Evolutionary conservation across 176 grass and related monocot genomes (phyloP), one percentile per base, ranked within the genome.

Genomic region (Musa itinerans): DNA sequence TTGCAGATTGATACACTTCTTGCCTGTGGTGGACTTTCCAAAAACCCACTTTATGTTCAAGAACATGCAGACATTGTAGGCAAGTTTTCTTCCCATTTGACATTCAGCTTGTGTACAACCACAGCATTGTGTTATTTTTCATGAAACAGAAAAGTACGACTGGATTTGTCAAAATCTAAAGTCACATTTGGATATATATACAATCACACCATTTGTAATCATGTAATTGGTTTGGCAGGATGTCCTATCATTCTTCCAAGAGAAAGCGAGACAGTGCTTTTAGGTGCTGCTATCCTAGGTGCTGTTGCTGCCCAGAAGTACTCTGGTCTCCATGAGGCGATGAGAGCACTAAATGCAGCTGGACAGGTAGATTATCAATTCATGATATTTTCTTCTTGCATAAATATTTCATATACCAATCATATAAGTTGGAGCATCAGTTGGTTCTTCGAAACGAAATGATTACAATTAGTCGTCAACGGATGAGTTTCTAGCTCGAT

Each of bases 261-360:
- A 77, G 88, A 94, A 81, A 98, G 85, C 0, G 86, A 93, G 63
- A 89, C 90, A 10, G 94, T 98, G 88, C 95, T 98, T 79, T 80
- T 98, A 76, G 95, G 95, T 11, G 88, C 90, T 81, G 86, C 90
- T 76, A 82, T 98, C 58, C 84, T 98, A 66, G 95, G 95, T 80
- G 86, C 90, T 80, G 90, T 98, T 74, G 95, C 95, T 74, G 88
- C 80, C 21, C 91, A 87, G 70, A 98, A 87, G 68, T 89, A 86
- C 79, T 34, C 72, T 3, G 75, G 88, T 2, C 73, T 98, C 78
- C 86, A 70, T 24, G 83, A 86, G 63, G 90, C 95, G 14, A 98
- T 98, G 90, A 91, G 91, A 85, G 81, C 78, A 9, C 74, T 98
- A 76, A 91, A 94, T 89, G 95, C 90, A 81, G 80, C 90, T 66